Evolutionary conservation across 495 filamentous ascomycete species (phyloP).

Genomic region (Lentithecium fluviatile): DNA sequence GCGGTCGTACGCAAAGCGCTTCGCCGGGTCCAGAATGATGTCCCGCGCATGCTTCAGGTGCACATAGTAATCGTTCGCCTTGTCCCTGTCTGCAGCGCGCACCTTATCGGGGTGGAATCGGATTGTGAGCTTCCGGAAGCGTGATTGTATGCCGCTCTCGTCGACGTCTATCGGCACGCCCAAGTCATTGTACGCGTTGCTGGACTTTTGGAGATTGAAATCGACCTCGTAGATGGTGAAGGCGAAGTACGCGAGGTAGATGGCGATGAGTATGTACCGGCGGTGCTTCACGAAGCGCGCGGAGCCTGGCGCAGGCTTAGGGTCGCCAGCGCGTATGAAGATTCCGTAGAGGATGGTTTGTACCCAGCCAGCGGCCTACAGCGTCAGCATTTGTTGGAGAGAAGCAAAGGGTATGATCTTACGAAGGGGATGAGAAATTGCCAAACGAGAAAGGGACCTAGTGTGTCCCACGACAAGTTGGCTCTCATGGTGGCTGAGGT

Average conservation of each 20-base stretch:
- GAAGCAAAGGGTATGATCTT: background rate
- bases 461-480: constrained; percentile 21
- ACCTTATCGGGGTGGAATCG: constrained; percentile 89
- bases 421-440: constrained; percentile 31
- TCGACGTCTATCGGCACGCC: constrained; percentile 64
- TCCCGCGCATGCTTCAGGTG: constrained; percentile 81
- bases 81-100: constrained; percentile 41
- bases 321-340: constrained; percentile 87
- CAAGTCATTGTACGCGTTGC: constrained; percentile 76
- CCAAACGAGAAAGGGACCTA: constrained; percentile 26
- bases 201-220: constrained; percentile 65
- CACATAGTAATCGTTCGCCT: constrained; percentile 67
- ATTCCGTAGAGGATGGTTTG: constrained; percentile 84
- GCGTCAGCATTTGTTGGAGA: constrained; percentile 1
- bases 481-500: background rate
- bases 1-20: constrained; percentile 88
- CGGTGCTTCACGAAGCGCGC: constrained; percentile 69
- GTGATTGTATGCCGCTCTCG: constrained; percentile 76
- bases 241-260: constrained; percentile 78
- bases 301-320: constrained; percentile 70
- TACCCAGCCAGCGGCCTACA: constrained; percentile 70
- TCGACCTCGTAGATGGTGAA: constrained; percentile 95
- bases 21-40: constrained; percentile 72
- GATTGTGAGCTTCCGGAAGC: constrained; percentile 80
- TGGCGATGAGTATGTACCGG: constrained; percentile 74